phyloP scores from a whole-genome alignment of 208 protist genomes.

The Entamoeba histolytica region DNA sequence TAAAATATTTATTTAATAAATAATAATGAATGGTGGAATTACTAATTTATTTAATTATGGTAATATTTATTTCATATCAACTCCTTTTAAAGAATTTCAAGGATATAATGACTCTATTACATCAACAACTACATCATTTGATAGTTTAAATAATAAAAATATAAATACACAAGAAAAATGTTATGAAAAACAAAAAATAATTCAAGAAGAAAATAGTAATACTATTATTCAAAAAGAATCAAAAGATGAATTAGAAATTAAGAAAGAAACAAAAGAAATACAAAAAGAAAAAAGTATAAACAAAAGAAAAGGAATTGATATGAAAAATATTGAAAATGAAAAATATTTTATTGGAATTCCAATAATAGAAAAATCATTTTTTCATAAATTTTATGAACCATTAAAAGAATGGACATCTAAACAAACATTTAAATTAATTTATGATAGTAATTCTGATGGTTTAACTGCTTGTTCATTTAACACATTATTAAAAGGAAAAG shows the following conservation, averaged over 20 bases:
- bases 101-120: not conserved
- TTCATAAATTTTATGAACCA: too few species aligned
- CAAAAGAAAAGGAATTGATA: too few species aligned
- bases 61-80: not conserved
- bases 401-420: not conserved
- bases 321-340: too few species aligned
- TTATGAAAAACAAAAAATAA: not conserved
- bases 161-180: not conserved
- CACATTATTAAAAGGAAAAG: not conserved
- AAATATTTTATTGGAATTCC: not conserved
- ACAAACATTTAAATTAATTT: not conserved
- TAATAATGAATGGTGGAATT: not conserved
- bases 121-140: too few species aligned
- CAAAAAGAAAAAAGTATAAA: too few species aligned
- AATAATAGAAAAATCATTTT: not conserved
- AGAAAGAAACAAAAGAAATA: too few species aligned
- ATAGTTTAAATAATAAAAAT: not conserved
- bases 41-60: not conserved
- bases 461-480: not conserved
- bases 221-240: too few species aligned
- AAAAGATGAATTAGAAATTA: too few species aligned
- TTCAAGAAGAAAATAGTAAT: not conserved
- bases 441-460: not conserved
- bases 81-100: too few species aligned
- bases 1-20: not conserved